Conservation (phyloP, 2,329 filamentous ascomycete genomes). For the Pestalotiopsis sp. region DNA sequence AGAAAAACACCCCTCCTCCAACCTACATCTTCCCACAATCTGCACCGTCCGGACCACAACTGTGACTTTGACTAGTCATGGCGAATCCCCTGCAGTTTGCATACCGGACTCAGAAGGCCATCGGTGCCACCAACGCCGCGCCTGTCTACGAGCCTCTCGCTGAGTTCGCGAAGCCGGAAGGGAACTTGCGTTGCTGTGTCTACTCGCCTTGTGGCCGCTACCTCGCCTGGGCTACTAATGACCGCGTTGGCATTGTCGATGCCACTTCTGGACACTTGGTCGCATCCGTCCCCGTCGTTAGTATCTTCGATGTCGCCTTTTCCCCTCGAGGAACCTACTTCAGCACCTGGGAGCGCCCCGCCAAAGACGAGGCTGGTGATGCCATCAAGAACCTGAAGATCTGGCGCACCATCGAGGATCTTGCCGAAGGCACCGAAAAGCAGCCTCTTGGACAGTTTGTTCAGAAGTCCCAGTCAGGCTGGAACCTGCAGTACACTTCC, state of each 20-base stretch:
- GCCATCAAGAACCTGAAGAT: slow-evolving; percentile 96
- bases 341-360: slow-evolving; percentile 93
- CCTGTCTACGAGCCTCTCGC: slow-evolving; percentile 83
- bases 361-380: slow-evolving; percentile 91
- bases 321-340: slow-evolving; percentile 89
- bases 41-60: slow-evolving; percentile 26
- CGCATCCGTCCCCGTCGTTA: slow-evolving; percentile 72
- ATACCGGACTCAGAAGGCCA: slow-evolving; percentile 94
- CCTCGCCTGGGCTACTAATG: slow-evolving; percentile 90
- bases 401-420: slow-evolving; percentile 80
- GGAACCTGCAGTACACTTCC: slow-evolving; percentile 95
- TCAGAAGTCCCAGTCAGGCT: slow-evolving; percentile 91
- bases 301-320: slow-evolving; percentile 93
- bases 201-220: slow-evolving; percentile 97
- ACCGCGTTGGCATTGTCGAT: slow-evolving; percentile 84
- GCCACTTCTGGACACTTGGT: slow-evolving; percentile 73
- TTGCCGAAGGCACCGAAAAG: slow-evolving; percentile 62
- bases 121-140: slow-evolving; percentile 89
- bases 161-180: slow-evolving; percentile 85
- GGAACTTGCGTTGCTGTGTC: slow-evolving; percentile 89
- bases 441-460: slow-evolving; percentile 85
- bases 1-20: background rate
- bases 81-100: slow-evolving; percentile 91
- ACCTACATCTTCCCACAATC: background rate
- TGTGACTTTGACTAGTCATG: slow-evolving; percentile 95